Evolutionary conservation across 257 asterid genomes (phyloP).

Genomic region (Salvia miltiorrhiza): DNA sequence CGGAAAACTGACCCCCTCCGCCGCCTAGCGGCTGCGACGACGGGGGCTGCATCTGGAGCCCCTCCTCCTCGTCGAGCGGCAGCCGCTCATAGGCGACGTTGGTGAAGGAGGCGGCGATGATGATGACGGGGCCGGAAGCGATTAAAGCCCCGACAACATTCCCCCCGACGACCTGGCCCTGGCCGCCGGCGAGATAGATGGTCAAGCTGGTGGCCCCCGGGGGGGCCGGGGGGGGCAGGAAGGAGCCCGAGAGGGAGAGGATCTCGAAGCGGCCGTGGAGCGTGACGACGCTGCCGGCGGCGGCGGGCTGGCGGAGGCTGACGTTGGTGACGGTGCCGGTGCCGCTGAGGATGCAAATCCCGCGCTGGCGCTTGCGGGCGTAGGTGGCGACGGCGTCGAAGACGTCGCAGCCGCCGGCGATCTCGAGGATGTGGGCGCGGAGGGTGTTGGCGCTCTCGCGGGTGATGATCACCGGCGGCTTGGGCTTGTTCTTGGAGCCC

Average conservation of each 20-base stretch:
- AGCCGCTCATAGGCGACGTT: conserved; percentile 82
- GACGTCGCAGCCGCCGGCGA: conserved; percentile 73
- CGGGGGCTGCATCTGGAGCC: conserved; percentile 48
- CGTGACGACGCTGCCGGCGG: conserved; percentile 63
- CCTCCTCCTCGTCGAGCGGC: conserved; percentile 75
- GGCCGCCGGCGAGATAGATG: conserved; percentile 70
- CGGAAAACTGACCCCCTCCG: conserved; percentile 41
- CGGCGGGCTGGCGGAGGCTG: conserved; percentile 62
- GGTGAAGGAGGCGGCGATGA: conserved; percentile 74
- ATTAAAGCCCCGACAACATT: conserved; percentile 79
- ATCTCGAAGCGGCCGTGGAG: conserved; percentile 83
- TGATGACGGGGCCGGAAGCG: conserved; percentile 72
- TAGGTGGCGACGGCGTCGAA: conserved; percentile 75
- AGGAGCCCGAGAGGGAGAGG: conserved; percentile 70
- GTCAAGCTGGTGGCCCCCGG: conserved; percentile 89
- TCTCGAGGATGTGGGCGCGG: conserved; percentile 83
- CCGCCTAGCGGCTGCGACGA: conserved; percentile 32
- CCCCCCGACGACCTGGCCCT: conserved; percentile 91
- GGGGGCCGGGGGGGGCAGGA: conserved; percentile 89
- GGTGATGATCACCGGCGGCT: conserved; percentile 85
- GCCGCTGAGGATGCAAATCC: conserved; percentile 71
- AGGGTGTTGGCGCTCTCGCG: conserved; percentile 89
- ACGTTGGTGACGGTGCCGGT: conserved; percentile 84
- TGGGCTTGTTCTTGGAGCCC: conserved; percentile 79
- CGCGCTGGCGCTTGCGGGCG: conserved; percentile 68